A percentile compares a stretch with the other conserved stretches of the same genome.
These are phyloP conservation scores for Oxyria digyna DNA, from an alignment of 148 eudicot species.

Conservation along the genomic window DNA sequence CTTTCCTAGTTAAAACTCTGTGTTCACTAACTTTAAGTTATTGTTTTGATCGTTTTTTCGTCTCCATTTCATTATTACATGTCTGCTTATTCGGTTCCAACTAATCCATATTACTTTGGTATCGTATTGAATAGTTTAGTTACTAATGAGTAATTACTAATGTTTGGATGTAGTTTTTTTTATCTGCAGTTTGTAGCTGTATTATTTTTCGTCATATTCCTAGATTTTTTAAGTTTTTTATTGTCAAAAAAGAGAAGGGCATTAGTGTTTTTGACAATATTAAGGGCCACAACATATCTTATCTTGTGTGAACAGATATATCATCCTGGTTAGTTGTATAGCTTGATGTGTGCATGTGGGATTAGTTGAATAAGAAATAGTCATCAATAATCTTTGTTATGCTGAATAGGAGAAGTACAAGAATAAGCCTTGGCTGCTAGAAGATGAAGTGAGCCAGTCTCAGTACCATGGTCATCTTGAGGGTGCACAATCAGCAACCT, in stretches of 20 bases:
- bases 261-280: not conserved
- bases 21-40: not conserved
- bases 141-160: not conserved
- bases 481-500: slow-evolving; percentile 73
- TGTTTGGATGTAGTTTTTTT: not conserved
- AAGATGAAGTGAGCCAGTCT: slow-evolving; percentile 80
- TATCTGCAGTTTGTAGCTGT: not conserved
- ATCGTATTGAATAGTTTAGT: not conserved
- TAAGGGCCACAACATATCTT: not conserved
- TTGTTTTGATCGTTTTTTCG: not conserved
- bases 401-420: slow-evolving; percentile 64
- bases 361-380: not conserved
- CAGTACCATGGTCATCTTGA: slow-evolving; percentile 80
- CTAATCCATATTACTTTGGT: not conserved
- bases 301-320: not conserved
- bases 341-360: not conserved
- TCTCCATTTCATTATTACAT: not conserved
- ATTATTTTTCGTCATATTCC: not conserved
- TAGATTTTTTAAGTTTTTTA: not conserved
- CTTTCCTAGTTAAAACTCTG: not conserved
- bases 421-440: slow-evolving; percentile 95
- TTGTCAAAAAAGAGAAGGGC: not conserved
- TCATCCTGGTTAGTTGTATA: not conserved
- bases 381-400: not conserved
- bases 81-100: not conserved